These are phyloP conservation scores for Phialemoniopsis sp. DNA, from an alignment of 2,329 filamentous ascomycete species.

Conservation along the genomic window DNA sequence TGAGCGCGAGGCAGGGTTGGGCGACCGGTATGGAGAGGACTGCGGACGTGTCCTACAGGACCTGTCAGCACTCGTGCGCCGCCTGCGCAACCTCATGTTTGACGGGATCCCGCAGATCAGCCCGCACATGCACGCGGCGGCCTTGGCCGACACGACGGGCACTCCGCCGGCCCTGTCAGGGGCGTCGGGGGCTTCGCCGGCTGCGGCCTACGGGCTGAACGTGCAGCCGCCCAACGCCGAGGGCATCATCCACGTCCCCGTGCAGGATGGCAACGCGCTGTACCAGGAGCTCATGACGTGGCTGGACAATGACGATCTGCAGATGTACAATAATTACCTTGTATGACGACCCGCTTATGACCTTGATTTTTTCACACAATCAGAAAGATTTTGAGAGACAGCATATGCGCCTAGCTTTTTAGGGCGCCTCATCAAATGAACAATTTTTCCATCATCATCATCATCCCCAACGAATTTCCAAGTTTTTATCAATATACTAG, in stretches of 20 bases:
- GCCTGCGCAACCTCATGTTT: constrained; percentile 4
- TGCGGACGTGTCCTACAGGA: constrained; percentile 4
- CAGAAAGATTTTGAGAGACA: too few relatives aligned
- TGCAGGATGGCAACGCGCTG: background rate
- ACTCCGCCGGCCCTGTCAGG: background rate
- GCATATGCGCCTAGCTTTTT: too few relatives aligned
- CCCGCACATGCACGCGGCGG: background rate
- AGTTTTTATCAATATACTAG: too few relatives aligned
- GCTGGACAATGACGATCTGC: constrained; percentile 2
- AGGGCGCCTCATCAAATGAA: too few relatives aligned
- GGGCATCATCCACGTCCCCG: background rate
- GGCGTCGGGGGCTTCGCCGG: background rate
- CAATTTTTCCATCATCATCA: too few relatives aligned
- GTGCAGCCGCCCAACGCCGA: background rate
- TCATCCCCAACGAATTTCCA: too few relatives aligned
- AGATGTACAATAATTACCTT: too few relatives aligned
- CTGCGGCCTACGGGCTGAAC: background rate
- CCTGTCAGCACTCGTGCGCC: constrained; percentile 2
- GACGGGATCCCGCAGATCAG: constrained; percentile 1
- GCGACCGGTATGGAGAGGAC: constrained; percentile 23
- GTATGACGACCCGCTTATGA: too few relatives aligned
- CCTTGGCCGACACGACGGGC: background rate
- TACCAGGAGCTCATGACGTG: constrained; percentile 4
- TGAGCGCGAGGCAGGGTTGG: constrained; percentile 29
- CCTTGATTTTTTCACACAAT: too few relatives aligned